Evolutionary conservation across 2,329 filamentous ascomycete genomes (phyloP).

Genomic region (Teratosphaeria gauchensis): DNA sequence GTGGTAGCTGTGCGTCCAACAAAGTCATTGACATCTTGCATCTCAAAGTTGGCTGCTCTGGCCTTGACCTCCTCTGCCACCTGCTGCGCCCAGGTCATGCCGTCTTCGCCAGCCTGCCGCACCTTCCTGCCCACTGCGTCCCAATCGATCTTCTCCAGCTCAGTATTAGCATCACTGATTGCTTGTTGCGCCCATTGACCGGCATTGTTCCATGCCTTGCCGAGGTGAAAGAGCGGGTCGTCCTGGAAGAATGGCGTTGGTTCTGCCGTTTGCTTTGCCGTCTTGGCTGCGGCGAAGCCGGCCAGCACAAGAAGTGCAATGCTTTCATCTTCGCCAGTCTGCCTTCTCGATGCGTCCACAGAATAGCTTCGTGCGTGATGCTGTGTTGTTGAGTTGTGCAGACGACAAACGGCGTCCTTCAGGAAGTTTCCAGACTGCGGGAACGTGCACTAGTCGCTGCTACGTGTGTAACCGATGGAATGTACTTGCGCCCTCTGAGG

Average conservation of each 20-base stretch:
- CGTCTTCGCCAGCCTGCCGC: background rate
- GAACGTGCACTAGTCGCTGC: background rate
- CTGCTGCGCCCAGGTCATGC: background rate
- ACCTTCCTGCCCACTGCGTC: background rate
- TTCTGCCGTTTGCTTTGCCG: background rate
- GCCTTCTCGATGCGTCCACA: background rate
- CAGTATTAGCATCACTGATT: background rate
- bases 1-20: background rate
- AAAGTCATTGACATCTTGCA: background rate
- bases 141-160: conserved; percentile 1
- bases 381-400: background rate
- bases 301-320: background rate
- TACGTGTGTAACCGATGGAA: background rate
- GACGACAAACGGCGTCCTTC: background rate
- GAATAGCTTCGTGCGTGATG: background rate
- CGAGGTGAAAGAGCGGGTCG: background rate
- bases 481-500: background rate
- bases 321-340: background rate
- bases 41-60: background rate
- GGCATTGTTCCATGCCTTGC: background rate
- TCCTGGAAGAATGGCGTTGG: background rate
- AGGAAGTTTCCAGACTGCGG: background rate
- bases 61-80: background rate
- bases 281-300: background rate
- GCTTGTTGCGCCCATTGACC: background rate